Percentiles rank a stretch among this genome's conserved stretches.
These are phyloP conservation scores for Scedosporium boydii DNA, from an alignment of 2,329 filamentous ascomycete genomes.

Conservation along the genomic window DNA sequence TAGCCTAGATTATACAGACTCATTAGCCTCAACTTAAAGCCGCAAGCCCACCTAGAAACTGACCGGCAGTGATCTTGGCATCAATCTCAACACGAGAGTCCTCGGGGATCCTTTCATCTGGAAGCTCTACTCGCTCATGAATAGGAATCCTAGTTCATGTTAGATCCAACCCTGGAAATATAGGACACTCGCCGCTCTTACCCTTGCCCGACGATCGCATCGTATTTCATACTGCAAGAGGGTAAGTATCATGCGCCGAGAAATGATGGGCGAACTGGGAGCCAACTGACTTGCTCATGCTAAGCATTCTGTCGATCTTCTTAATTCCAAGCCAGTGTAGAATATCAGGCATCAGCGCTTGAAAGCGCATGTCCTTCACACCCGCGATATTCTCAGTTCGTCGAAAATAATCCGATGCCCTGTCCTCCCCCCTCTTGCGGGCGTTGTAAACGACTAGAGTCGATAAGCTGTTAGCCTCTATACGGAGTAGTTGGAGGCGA, in stretches of 20 bases:
- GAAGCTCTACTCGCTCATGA: slow-evolving; percentile 80
- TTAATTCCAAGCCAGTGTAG: slow-evolving; percentile 97
- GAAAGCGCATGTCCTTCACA: slow-evolving; percentile 95
- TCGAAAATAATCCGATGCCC: slow-evolving; percentile 88
- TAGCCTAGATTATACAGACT: slow-evolving; percentile 37
- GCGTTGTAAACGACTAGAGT: slow-evolving; percentile 61
- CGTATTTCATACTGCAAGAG: slow-evolving; percentile 68
- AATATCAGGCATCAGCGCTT: slow-evolving; percentile 95
- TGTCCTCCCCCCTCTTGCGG: slow-evolving; percentile 67
- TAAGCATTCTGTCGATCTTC: slow-evolving; percentile 97
- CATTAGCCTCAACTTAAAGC: background rate
- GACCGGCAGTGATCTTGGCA: slow-evolving; percentile 92
- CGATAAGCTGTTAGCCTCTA: background rate
- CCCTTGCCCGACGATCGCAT: slow-evolving; percentile 79
- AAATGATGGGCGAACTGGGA: background rate
- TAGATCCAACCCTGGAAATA: slow-evolving; percentile 12
- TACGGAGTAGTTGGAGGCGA: no score
- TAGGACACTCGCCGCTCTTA: slow-evolving; percentile 23
- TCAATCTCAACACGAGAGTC: slow-evolving; percentile 98
- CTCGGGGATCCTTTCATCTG: slow-evolving; percentile 85
- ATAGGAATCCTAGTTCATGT: slow-evolving; percentile 60
- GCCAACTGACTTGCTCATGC: slow-evolving; percentile 79
- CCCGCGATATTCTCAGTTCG: slow-evolving; percentile 97
- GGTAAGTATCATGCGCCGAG: background rate
- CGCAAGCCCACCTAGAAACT: slow-evolving; percentile 16